These are phyloP conservation scores for Cytospora piceae DNA, from an alignment of 2,329 filamentous ascomycete genomes.

Conservation along the genomic window DNA sequence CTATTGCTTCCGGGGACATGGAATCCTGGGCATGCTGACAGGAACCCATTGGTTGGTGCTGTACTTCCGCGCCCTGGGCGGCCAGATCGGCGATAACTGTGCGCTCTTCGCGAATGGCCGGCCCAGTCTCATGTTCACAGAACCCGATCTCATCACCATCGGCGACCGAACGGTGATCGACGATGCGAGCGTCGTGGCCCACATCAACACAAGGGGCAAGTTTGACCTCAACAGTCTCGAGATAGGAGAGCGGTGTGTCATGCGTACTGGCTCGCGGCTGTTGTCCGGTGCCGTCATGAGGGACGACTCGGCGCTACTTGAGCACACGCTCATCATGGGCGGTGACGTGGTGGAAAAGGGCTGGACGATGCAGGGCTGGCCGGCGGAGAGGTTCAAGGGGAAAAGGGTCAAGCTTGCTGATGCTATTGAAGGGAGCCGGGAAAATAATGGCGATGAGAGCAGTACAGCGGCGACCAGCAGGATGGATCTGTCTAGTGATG, in stretches of 20 bases:
- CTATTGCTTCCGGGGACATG: slow-evolving; percentile 53
- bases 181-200: slow-evolving; percentile 58
- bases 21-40: slow-evolving; percentile 56
- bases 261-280: slow-evolving; percentile 55
- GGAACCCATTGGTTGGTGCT: slow-evolving; percentile 56
- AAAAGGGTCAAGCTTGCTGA: slow-evolving; percentile 4
- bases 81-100: slow-evolving; percentile 57
- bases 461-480: not conserved
- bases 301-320: slow-evolving; percentile 55
- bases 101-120: slow-evolving; percentile 58
- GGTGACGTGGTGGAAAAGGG: slow-evolving; percentile 58
- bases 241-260: slow-evolving; percentile 55
- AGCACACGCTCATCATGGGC: slow-evolving; percentile 61
- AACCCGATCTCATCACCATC: slow-evolving; percentile 58
- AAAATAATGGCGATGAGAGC: not conserved
- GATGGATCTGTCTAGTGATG: slow-evolving; percentile 1
- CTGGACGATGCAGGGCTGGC: slow-evolving; percentile 59
- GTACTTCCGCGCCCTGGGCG: slow-evolving; percentile 59
- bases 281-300: slow-evolving; percentile 58
- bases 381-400: slow-evolving; percentile 47
- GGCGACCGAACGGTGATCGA: slow-evolving; percentile 58
- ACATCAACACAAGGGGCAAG: slow-evolving; percentile 60
- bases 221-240: slow-evolving; percentile 57
- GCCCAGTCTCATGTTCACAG: slow-evolving; percentile 58
- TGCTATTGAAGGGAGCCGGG: not conserved